Evolutionary conservation across 306 rosid genomes (phyloP).

Genomic region (Ceratonia siliqua): DNA sequence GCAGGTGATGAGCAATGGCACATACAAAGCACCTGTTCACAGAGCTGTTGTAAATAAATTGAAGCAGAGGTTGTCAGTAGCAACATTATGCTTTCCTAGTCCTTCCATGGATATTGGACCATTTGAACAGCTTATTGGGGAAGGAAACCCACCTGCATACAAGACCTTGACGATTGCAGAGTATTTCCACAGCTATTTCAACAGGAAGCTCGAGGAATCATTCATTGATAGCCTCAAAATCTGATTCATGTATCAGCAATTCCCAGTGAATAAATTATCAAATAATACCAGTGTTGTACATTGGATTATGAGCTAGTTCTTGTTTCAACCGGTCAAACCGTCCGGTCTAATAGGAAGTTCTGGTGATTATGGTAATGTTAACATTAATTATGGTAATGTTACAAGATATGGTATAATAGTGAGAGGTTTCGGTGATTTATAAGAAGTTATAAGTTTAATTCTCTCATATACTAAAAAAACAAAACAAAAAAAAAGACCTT

Average conservation of each 20-base stretch:
- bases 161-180: conserved; percentile 45
- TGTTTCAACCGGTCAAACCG: too few species aligned
- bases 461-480: too few species aligned
- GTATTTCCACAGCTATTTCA: conserved; percentile 41
- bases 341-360: too few species aligned
- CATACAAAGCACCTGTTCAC: conserved; percentile 54
- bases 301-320: too few species aligned
- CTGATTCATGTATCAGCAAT: conserved; percentile 15
- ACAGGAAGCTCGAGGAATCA: conserved; percentile 42
- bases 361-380: too few species aligned
- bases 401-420: too few species aligned
- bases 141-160: conserved; percentile 35
- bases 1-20: conserved; percentile 56
- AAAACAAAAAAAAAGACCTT: too few species aligned
- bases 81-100: conserved; percentile 48
- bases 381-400: too few species aligned
- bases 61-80: conserved; percentile 46
- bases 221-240: conserved; percentile 46
- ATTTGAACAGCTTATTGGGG: conserved; percentile 28
- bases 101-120: conserved; percentile 41
- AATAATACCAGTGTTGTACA: too few species aligned
- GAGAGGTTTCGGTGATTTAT: too few species aligned
- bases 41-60: conserved; percentile 49
- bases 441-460: too few species aligned
- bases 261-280: too few species aligned